Percentiles rank a stretch among this genome's conserved stretches.
These are phyloP conservation scores for Gomphus sp. DNA, from an alignment of 1,284 basidiomycete genomes.

Conservation along the genomic window DNA sequence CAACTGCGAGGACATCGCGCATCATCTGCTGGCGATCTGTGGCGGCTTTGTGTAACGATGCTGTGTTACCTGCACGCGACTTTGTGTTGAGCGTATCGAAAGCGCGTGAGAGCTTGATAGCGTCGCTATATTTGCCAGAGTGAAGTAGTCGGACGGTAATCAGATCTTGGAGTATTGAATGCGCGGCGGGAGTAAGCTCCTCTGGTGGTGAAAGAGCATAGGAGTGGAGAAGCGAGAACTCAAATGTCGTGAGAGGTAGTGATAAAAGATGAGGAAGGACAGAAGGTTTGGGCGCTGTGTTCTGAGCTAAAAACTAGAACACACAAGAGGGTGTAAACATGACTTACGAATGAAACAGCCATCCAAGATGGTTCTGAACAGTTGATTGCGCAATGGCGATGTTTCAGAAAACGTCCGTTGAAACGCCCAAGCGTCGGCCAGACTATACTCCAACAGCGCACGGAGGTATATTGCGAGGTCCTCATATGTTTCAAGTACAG, in stretches of 20 bases:
- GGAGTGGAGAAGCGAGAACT: slow-evolving; percentile 45
- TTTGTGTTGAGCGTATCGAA: slow-evolving; percentile 37
- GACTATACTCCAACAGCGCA: slow-evolving; percentile 52
- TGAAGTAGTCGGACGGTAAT: slow-evolving; percentile 73
- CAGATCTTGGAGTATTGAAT: slow-evolving; percentile 68
- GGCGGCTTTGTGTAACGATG: slow-evolving; percentile 19
- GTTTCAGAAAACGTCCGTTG: slow-evolving; percentile 57
- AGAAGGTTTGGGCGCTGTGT: slow-evolving; percentile 32
- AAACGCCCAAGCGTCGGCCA: slow-evolving; percentile 65
- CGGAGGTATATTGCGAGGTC: slow-evolving; percentile 60
- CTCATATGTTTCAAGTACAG: slow-evolving; percentile 50
- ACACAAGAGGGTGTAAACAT: not conserved
- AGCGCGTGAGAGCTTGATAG: slow-evolving; percentile 30
- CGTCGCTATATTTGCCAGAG: slow-evolving; percentile 60
- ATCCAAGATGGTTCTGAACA: slow-evolving; percentile 52
- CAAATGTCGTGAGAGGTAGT: slow-evolving; percentile 53
- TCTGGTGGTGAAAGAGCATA: slow-evolving; percentile 51
- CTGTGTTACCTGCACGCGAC: slow-evolving; percentile 17
- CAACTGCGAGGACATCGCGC: slow-evolving; percentile 48
- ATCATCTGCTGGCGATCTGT: slow-evolving; percentile 59
- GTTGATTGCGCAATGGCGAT: slow-evolving; percentile 37
- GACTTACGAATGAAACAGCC: slow-evolving; percentile 63
- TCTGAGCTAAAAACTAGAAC: slow-evolving; percentile 30
- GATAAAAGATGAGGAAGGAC: slow-evolving; percentile 23
- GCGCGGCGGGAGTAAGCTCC: slow-evolving; percentile 34